Evolutionary conservation across 164 flowering plant genomes (phyloP).

Genomic region (Pachysandra terminalis): DNA sequence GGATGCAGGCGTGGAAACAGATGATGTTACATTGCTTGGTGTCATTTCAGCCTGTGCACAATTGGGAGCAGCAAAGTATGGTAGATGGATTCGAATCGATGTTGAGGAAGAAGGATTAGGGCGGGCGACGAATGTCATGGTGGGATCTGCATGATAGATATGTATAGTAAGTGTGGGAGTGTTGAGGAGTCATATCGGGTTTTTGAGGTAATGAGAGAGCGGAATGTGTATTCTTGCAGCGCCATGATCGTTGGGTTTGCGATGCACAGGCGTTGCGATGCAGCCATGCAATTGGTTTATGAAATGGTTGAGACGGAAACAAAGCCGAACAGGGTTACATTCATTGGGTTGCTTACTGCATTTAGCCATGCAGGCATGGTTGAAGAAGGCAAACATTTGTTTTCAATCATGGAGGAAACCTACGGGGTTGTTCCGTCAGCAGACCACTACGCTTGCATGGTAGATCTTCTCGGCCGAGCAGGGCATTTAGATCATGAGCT

Average conservation of each 20-base stretch:
- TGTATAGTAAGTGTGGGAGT: no score
- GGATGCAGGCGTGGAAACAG: conserved; percentile 19
- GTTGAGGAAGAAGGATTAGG: conserved; percentile 25
- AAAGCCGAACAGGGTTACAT: conserved; percentile 30
- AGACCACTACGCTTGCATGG: no score
- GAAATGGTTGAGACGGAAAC: conserved; percentile 28
- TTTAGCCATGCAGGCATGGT: conserved; percentile 37
- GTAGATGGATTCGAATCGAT: conserved; percentile 23
- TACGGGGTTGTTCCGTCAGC: conserved; percentile 25
- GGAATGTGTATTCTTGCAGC: conserved; percentile 33
- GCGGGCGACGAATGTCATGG: conserved; percentile 15
- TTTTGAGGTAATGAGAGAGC: conserved; percentile 21
- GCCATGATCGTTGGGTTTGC: conserved; percentile 36
- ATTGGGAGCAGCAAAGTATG: conserved; percentile 29
- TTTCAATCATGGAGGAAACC: conserved; percentile 23
- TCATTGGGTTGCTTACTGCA: conserved; percentile 34
- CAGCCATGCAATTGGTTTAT: conserved; percentile 24
- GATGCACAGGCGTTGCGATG: conserved; percentile 23
- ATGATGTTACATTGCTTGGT: conserved; percentile 31
- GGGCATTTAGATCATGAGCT: no score
- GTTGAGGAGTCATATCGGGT: no score
- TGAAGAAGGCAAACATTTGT: conserved; percentile 22
- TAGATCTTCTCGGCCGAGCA: conserved; percentile 27
- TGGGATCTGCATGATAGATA: no score
- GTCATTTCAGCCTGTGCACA: conserved; percentile 38